Percentiles rank a stretch among this genome's conserved stretches.
Evolutionary conservation across 106 monocot genomes (phyloP).

Genomic region (Iris macrosiphon): DNA sequence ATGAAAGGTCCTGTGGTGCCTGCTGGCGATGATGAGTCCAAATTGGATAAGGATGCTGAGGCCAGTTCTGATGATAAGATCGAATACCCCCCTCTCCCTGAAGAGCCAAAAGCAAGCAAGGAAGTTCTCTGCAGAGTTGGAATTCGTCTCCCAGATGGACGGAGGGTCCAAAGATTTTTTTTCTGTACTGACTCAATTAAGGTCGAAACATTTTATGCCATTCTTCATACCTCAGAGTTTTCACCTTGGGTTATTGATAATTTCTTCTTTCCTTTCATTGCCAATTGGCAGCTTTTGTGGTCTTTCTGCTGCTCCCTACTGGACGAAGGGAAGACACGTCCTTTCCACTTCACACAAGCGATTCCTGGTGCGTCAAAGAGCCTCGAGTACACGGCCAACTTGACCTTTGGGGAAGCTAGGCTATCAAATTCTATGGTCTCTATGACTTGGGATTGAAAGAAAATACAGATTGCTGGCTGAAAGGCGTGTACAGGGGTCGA

Average conservation of each 20-base stretch:
- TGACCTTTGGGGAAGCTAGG: conserved; percentile 43
- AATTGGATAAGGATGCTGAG: conserved; percentile 21
- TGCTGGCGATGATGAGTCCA: conserved; percentile 11
- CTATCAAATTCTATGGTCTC: conserved; percentile 19
- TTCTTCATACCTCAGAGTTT: background rate
- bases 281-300: conserved; percentile 47
- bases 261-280: background rate
- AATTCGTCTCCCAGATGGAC: conserved; percentile 81
- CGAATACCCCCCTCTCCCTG: conserved; percentile 71
- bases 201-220: conserved; percentile 22
- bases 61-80: conserved; percentile 14
- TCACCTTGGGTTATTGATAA: background rate
- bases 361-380: conserved; percentile 55
- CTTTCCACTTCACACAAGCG: conserved; percentile 55
- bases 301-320: conserved; percentile 45
- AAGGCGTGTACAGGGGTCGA: no score
- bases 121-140: conserved; percentile 68
- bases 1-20: conserved; percentile 8
- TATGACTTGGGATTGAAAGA: conserved; percentile 18
- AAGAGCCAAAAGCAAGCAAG: conserved; percentile 64
- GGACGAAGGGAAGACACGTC: conserved; percentile 24
- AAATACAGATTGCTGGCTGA: no score
- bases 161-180: conserved; percentile 69
- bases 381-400: conserved; percentile 30
- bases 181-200: conserved; percentile 56